These are phyloP conservation scores for Diutina scorzettiae DNA, from an alignment of 1,139 yeast species.

Conservation along the genomic window DNA sequence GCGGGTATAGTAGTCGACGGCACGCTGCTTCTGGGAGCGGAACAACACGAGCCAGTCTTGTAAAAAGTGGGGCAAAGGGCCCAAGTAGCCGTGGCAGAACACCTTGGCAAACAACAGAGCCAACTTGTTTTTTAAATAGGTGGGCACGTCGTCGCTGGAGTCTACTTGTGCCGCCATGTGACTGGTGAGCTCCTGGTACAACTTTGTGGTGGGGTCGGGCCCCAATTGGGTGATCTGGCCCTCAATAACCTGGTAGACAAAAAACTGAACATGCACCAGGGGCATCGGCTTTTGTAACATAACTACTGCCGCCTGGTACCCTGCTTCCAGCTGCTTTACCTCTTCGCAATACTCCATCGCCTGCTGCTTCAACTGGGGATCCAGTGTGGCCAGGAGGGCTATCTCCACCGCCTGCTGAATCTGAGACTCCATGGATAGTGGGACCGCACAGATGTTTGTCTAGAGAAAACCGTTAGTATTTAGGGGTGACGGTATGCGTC, in stretches of 20 bases:
- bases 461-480: too few species aligned
- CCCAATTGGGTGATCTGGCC: conserved; percentile 43
- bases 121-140: conserved; percentile 62
- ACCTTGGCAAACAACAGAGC: conserved; percentile 63
- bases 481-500: too few species aligned
- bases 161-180: conserved; percentile 16
- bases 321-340: conserved; percentile 63
- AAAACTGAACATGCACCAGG: conserved; percentile 54
- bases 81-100: conserved; percentile 55
- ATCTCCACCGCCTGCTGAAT: conserved; percentile 89
- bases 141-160: conserved; percentile 35
- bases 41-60: conserved; percentile 42
- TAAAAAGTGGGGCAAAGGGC: conserved; percentile 55
- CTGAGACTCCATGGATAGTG: conserved; percentile 71
- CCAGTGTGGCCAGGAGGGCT: conserved; percentile 74
- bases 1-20: conserved; percentile 69
- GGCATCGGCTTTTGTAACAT: conserved; percentile 27
- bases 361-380: conserved; percentile 58
- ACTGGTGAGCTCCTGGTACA: conserved; percentile 30
- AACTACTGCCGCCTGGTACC: conserved; percentile 67
- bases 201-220: conserved; percentile 31
- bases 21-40: conserved; percentile 19
- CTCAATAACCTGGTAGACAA: conserved; percentile 71
- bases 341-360: conserved; percentile 74
- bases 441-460: too few species aligned